A percentile compares a stretch with the other conserved stretches of the same genome.
Evolutionary conservation across 441 rosid genomes (phyloP).

Genomic region (Syzygium syzygioides): DNA sequence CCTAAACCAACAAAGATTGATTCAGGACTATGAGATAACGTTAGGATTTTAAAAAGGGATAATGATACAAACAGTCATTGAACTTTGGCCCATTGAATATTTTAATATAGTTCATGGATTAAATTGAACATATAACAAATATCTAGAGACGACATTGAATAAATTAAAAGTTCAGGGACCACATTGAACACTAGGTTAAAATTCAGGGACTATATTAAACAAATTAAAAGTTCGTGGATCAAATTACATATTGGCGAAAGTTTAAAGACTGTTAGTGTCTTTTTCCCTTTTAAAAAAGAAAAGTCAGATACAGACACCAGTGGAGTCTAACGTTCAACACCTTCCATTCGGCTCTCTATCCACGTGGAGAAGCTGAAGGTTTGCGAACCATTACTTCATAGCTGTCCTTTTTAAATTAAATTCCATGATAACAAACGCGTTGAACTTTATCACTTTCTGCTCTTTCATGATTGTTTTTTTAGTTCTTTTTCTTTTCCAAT

Average conservation of each 20-base stretch:
- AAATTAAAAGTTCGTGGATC: too few species aligned
- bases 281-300: background rate
- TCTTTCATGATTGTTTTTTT: background rate
- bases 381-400: background rate
- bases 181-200: too few species aligned
- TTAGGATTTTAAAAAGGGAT: background rate
- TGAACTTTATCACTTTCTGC: background rate
- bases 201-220: too few species aligned
- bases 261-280: too few species aligned
- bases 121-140: too few species aligned
- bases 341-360: background rate
- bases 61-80: too few species aligned
- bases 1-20: background rate
- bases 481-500: background rate
- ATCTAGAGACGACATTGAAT: too few species aligned
- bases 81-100: too few species aligned
- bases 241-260: too few species aligned
- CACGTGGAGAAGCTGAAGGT: background rate
- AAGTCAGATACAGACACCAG: background rate
- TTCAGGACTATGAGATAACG: background rate
- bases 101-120: too few species aligned
- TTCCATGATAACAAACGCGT: background rate
- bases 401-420: background rate
- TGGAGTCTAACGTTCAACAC: background rate
- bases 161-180: too few species aligned